A percentile compares a stretch with the other conserved stretches of the same genome.
phyloP scores from a whole-genome alignment of 345 rosid species.

The Pistacia integerrima region DNA sequence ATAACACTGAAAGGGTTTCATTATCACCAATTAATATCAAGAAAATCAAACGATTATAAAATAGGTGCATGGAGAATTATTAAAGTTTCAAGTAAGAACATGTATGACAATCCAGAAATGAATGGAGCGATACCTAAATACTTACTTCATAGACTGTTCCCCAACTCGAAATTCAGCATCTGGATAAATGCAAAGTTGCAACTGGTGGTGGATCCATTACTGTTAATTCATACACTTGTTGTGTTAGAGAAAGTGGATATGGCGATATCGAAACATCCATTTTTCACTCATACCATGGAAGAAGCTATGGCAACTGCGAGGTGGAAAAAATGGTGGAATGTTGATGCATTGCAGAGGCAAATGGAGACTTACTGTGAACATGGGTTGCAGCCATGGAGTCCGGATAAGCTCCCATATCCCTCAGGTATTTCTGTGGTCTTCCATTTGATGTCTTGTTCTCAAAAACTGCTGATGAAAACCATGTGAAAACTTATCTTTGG shows the following conservation, averaged over 20 bases:
- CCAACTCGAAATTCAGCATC: slow-evolving; percentile 78
- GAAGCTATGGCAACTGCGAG: slow-evolving; percentile 95
- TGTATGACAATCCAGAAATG: slow-evolving; percentile 79
- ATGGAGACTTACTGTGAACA: slow-evolving; percentile 90
- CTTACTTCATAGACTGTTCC: slow-evolving; percentile 79
- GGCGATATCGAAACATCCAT: slow-evolving; percentile 81
- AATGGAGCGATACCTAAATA: slow-evolving; percentile 87
- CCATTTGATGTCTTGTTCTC: not conserved
- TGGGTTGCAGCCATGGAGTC: slow-evolving; percentile 85
- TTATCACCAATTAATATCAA: slow-evolving; percentile 47
- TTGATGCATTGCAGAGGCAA: slow-evolving; percentile 61
- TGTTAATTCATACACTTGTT: slow-evolving; percentile 72
- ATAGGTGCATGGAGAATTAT: slow-evolving; percentile 81
- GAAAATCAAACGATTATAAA: slow-evolving; percentile 23
- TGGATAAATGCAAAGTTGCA: slow-evolving; percentile 92
- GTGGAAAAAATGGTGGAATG: slow-evolving; percentile 92
- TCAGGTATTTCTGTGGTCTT: slow-evolving; percentile 53
- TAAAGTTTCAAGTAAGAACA: slow-evolving; percentile 32
- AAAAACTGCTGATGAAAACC: not conserved
- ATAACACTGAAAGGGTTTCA: slow-evolving; percentile 53
- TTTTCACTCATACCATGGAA: slow-evolving; percentile 73
- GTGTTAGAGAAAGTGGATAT: slow-evolving; percentile 56
- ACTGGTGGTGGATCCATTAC: slow-evolving; percentile 76
- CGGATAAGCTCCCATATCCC: slow-evolving; percentile 68
- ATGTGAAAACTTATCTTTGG: not conserved